Evolutionary conservation across 2,329 filamentous ascomycete species (phyloP), one percentile per base, ranked within the genome.

Genomic region (Colletotrichum abscissum): DNA sequence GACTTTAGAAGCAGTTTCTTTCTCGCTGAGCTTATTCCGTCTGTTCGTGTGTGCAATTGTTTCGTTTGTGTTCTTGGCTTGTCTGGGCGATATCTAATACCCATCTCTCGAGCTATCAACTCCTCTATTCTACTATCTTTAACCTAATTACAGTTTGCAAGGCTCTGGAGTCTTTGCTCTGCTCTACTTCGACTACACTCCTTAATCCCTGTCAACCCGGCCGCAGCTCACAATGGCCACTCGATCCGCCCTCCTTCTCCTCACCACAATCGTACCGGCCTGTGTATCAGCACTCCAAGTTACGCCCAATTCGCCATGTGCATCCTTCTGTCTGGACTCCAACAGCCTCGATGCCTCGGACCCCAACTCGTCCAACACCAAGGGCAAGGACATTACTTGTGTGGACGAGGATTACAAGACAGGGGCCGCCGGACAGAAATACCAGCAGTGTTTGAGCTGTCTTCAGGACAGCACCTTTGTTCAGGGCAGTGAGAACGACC

Each of bases 261-360:
- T 79, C 12, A 72, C 81, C 24, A 64, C 75, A 7, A 62, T 78
- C 26, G 63, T 82, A 11, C 77, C 76, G 1, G 88, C 76, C 1
- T 60, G 42, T 16, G 58, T 74, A 24, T 70, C 67, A 22, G 82
- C 84, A 6, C 80, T 90, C 22, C 86, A 87, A 77, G 88, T 89
- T 63, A 84, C 88, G 14, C 86, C 88, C 38, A 85, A 87, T 74
- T 90, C 88, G 57, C 88, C 88, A 8, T 90, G 88, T 76, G 79
- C 87, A 19, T 82, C 84, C n/a, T 78, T 86, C 73, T 90, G 88
- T 76, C 70, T 85, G 52, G 86, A 88, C 78, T 80, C 81, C 8
- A 73, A 78, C n/a, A 76, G 77, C 38, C 79, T 84, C 38, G 83
- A 88, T 63, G 73, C 77, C n/a, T 84, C 86, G 2, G 84, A 87